phyloP scores from a whole-genome alignment of 192 early-diverging fungal genomes.

The Linnemannia exigua region DNA sequence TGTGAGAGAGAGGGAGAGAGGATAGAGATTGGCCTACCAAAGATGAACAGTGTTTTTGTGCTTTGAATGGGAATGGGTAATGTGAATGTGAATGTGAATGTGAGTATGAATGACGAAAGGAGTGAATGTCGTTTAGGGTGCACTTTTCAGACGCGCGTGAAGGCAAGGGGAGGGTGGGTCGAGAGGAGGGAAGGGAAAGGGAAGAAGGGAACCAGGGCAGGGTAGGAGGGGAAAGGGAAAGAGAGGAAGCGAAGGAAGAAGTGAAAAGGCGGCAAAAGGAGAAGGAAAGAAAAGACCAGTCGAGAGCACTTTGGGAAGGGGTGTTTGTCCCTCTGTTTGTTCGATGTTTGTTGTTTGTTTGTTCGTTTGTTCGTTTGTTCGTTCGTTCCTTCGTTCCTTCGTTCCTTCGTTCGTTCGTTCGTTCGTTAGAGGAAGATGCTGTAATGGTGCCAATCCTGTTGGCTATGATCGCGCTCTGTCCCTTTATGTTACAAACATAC shows the following conservation, averaged over 20 bases:
- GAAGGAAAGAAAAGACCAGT: not conserved
- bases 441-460: no score
- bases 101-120: not conserved
- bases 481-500: no score
- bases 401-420: no score
- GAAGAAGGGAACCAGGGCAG: not conserved
- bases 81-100: not conserved
- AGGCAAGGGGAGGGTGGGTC: not conserved
- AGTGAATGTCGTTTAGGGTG: no score
- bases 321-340: no score
- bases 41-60: not conserved
- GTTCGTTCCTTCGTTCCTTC: no score
- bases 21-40: not conserved
- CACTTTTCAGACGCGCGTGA: not conserved
- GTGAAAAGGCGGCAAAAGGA: not conserved
- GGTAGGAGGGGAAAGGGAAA: not conserved
- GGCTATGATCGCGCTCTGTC: not conserved
- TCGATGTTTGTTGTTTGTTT: not conserved
- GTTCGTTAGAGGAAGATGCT: not conserved
- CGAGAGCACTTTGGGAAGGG: not conserved
- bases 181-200: constrained; percentile 2
- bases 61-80: not conserved
- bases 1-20: not conserved
- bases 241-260: not conserved
- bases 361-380: constrained; percentile 13